These are phyloP conservation scores for Pichia rugopelliculosa DNA, from an alignment of 805 yeast species.

Conservation along the genomic window DNA sequence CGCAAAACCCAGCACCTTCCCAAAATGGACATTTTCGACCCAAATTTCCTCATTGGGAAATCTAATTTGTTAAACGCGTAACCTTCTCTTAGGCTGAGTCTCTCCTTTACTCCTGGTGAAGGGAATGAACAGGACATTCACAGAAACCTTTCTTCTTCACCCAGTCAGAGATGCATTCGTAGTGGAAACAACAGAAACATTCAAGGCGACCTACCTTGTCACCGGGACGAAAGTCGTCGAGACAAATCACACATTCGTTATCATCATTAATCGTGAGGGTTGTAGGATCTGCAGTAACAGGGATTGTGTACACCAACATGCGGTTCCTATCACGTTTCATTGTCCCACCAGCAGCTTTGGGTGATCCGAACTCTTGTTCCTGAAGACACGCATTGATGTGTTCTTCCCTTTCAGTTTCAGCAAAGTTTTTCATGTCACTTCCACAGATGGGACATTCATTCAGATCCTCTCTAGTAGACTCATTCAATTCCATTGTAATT, in stretches of 20 bases:
- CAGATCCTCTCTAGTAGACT: slow-evolving; percentile 19
- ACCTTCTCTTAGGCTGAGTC: background rate
- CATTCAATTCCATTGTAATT: slow-evolving; percentile 7
- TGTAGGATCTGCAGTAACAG: slow-evolving; percentile 29
- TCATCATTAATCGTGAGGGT: slow-evolving; percentile 29
- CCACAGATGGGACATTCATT: slow-evolving; percentile 41
- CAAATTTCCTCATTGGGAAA: background rate
- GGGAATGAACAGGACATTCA: slow-evolving; percentile 78
- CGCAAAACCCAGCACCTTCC: background rate
- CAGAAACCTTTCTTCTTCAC: slow-evolving; percentile 77
- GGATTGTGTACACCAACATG: slow-evolving; percentile 73
- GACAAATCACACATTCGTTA: slow-evolving; percentile 88
- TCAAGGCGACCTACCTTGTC: slow-evolving; percentile 88
- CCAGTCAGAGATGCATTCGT: slow-evolving; percentile 87
- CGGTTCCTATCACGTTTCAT: slow-evolving; percentile 52
- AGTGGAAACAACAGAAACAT: slow-evolving; percentile 91
- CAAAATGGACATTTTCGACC: background rate
- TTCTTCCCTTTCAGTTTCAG: slow-evolving; percentile 37
- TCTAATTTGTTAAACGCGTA: background rate
- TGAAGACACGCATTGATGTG: slow-evolving; percentile 69
- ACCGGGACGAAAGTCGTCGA: slow-evolving; percentile 80
- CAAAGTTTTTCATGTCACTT: slow-evolving; percentile 15
- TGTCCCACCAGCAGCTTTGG: slow-evolving; percentile 20
- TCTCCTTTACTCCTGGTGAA: slow-evolving; percentile 25
- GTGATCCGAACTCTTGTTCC: slow-evolving; percentile 55